Base-by-base conservation (phyloP, 1,284 basidiomycete genomes). In the Ustilago hordei region DNA sequence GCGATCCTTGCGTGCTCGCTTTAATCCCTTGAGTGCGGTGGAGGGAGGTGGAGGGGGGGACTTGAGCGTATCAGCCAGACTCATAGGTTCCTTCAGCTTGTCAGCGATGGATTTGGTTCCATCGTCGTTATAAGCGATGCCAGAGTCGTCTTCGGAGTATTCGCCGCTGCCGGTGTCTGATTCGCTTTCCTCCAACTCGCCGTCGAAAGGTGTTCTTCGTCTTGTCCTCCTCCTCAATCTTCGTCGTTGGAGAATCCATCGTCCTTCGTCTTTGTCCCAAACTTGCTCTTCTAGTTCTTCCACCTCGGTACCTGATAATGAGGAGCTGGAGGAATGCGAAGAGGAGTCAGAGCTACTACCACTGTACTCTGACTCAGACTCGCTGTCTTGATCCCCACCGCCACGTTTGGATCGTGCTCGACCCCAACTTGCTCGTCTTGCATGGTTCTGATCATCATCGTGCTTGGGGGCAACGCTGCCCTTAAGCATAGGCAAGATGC, bases 401-500 rank as follows among this genome's bases (percentile, higher is more conserved):
- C 36, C 9, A 19, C 48, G 48, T 12, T 48, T 12, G 8, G 62
- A 13, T 8, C 62, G 62, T 2, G 72, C 17, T 17, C 57, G 59
- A 12, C 74, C 74, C 74, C 74, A 72, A 43, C 64, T 75, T 3
- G 36, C 31, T n/a, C 41, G 15, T 19, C 60, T 45, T 15, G 28
- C 28, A 35, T 58, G 60, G 4, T 47, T 19, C 7, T 66, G 56
- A 1, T 41, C 54, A 2, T 47, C 50, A 15, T 13, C 17, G 19
- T 54, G 55, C 4, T 12, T 41, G 0, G 67, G 63, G 6, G 64
- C 67, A 1, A 77, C 69, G 12, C 63, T 73, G 43, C 75, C 75
- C 58, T 77, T 77, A 54, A 77, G 65, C 75, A 77, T 77, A 28
- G 81, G 82, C 53, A 85, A 59, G 48, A 85, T 82, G 15, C 84